Evolutionary conservation across 176 grass and related monocot species (phyloP).

Genomic region (Ensete glaucum): DNA sequence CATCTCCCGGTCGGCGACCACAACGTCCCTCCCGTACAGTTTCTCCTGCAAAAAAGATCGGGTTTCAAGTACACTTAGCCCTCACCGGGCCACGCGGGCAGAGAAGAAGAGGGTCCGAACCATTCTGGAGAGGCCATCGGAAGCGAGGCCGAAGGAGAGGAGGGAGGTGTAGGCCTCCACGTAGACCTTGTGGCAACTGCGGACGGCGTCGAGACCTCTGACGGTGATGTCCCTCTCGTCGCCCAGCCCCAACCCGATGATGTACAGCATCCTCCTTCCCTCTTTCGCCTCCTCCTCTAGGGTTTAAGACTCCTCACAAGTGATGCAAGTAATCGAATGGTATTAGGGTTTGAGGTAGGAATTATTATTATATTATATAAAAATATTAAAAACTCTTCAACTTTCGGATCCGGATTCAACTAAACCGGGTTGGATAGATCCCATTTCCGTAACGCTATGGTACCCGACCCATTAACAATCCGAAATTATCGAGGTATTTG

Average conservation of each 20-base stretch:
- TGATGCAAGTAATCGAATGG: too few relatives aligned
- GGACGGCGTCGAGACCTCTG: constrained; percentile 68
- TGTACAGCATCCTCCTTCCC: constrained; percentile 51
- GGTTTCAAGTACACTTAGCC: neutral
- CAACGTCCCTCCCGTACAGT: constrained; percentile 75
- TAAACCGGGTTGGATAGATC: too few relatives aligned
- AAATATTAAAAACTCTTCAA: too few relatives aligned
- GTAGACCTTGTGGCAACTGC: constrained; percentile 59
- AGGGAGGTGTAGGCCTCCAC: constrained; percentile 97
- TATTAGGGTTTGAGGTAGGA: too few relatives aligned
- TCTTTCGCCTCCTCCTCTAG: neutral
- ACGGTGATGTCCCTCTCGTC: constrained; percentile 91
- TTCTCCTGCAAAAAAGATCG: constrained; percentile 43
- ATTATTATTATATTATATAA: too few relatives aligned
- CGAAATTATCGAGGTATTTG: too few relatives aligned
- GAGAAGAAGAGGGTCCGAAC: constrained; percentile 25
- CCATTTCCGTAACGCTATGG: too few relatives aligned
- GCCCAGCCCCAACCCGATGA: constrained; percentile 76
- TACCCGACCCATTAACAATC: too few relatives aligned
- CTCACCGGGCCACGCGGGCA: constrained; percentile 3
- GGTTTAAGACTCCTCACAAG: too few relatives aligned
- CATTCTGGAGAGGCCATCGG: constrained; percentile 56
- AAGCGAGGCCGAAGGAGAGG: constrained; percentile 70
- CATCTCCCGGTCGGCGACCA: constrained; percentile 83
- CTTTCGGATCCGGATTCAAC: too few relatives aligned